Base-by-base conservation (phyloP, 192 early-diverging fungal genomes). In the Coemansia sp. region DNA sequence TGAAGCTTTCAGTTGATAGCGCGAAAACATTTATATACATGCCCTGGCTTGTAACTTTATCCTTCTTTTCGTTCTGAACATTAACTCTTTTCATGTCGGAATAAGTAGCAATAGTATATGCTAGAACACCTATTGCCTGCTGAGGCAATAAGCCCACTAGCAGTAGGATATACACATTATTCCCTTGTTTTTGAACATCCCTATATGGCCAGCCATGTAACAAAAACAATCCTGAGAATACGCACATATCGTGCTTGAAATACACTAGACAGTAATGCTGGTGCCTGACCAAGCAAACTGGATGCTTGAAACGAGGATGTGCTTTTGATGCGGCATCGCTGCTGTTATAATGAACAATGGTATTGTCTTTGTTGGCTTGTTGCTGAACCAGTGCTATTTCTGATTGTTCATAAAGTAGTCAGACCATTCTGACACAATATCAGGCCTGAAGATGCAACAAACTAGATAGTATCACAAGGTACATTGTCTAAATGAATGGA, bases 131-230 rank as follows among this genome's bases (percentile, higher is more conserved):
- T 50, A 10, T 54, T 26, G 9, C 4, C 21, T 26, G 0, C 26
- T 26, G 26, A 9, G 21, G 52, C 12, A 9, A 12, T 44, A 44
- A 44, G 4, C 8, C 7, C 18, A 13, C 26, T 26, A 26, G 21
- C 52, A 54, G 52, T 54, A 54, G 23, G 11, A 26, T 54, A 26
- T 54, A 26, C 26, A 26, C 52, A 54, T 54, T 54, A 54, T 54
- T 54, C 52, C 23, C 52, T 21, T 26, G 12, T 26, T 12, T 54
- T 9, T 9, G 1, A 26, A 26, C 26, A 26, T 26, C 26, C 26
- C 26, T 26, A 26, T 26, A 26, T 26, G 26, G 3, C 26, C 26
- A 26, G 26, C 26, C 26, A 26, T 26, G 26, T 26, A 26, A 26
- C 26, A n/a, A 26, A 26, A 26, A 26, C 26, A 26, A 6, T 54